Evolutionary conservation across 2,329 filamentous ascomycete species (phyloP).

Genomic region (Aspergillus tubingensis): DNA sequence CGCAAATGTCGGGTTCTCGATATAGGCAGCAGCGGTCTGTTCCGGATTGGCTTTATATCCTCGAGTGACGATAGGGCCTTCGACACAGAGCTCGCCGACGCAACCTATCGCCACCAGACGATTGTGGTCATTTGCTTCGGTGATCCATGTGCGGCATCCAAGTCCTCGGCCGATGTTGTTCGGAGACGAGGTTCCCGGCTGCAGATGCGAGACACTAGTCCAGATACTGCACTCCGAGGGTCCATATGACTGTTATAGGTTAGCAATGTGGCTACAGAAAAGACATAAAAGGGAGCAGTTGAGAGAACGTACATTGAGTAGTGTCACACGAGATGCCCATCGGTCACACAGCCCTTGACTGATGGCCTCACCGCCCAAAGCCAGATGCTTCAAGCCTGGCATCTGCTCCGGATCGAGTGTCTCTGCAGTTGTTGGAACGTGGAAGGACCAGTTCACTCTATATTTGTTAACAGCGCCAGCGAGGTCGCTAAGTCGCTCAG

Average conservation of each 20-base stretch:
- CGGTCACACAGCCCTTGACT: background rate
- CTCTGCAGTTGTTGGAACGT: slow-evolving; percentile 30
- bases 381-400: slow-evolving; percentile 3
- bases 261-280: background rate
- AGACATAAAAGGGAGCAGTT: background rate
- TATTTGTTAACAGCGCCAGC: slow-evolving; percentile 37
- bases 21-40: slow-evolving; percentile 30
- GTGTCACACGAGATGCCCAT: background rate
- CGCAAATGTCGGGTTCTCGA: slow-evolving; percentile 17
- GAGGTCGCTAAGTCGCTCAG: slow-evolving; percentile 47
- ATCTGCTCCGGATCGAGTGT: background rate
- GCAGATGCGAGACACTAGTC: background rate
- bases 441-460: slow-evolving; percentile 56
- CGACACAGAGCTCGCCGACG: slow-evolving; percentile 34
- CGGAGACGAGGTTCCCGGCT: slow-evolving; percentile 46
- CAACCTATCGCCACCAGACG: slow-evolving; percentile 21
- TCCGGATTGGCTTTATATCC: slow-evolving; percentile 37
- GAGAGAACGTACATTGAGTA: background rate
- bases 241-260: background rate
- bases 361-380: background rate
- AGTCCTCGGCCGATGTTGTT: slow-evolving; percentile 12
- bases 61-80: slow-evolving; percentile 27
- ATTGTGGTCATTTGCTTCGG: slow-evolving; percentile 10
- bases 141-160: slow-evolving; percentile 8
- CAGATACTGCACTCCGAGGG: background rate